Conservation (phyloP, 371 early-diverging fungal genomes). For the Mucor sp. region DNA sequence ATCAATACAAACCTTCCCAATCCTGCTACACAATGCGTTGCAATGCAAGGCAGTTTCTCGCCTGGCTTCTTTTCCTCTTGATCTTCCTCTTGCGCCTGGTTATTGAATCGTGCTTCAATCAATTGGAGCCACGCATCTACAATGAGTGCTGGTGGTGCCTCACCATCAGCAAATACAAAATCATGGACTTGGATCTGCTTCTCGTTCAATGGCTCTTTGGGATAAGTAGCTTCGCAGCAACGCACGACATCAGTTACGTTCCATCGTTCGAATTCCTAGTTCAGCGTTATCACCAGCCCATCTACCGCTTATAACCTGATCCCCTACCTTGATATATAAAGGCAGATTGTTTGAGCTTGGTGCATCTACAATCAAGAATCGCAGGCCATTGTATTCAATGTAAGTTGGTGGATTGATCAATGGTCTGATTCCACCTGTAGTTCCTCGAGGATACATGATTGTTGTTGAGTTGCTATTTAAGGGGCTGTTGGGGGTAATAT, state of each 20-base stretch:
- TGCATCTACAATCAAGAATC: slow-evolving; percentile 56
- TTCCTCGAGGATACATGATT: slow-evolving; percentile 27
- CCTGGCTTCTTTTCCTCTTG: slow-evolving; percentile 11
- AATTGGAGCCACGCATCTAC: slow-evolving; percentile 80
- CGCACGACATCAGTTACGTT: slow-evolving; percentile 88
- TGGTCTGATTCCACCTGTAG: slow-evolving; percentile 22
- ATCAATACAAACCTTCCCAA: slow-evolving; percentile 63
- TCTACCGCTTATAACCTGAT: neutral
- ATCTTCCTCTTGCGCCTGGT: slow-evolving; percentile 22
- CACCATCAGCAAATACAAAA: slow-evolving; percentile 87
- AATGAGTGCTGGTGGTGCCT: slow-evolving; percentile 75
- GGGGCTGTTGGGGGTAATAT: neutral
- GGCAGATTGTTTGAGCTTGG: slow-evolving; percentile 54
- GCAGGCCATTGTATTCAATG: slow-evolving; percentile 46
- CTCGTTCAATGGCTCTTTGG: slow-evolving; percentile 60
- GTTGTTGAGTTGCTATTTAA: neutral
- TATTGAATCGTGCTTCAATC: slow-evolving; percentile 58
- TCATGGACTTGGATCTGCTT: slow-evolving; percentile 81
- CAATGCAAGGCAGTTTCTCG: slow-evolving; percentile 54
- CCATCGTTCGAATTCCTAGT: slow-evolving; percentile 51
- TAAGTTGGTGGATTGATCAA: slow-evolving; percentile 55
- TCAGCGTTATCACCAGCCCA: neutral
- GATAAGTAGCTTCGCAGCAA: slow-evolving; percentile 92
- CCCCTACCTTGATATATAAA: slow-evolving; percentile 42
- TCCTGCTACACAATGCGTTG: slow-evolving; percentile 90